phyloP scores from a whole-genome alignment of 176 grass and related monocot species.

The Phyllostachys edulis region DNA sequence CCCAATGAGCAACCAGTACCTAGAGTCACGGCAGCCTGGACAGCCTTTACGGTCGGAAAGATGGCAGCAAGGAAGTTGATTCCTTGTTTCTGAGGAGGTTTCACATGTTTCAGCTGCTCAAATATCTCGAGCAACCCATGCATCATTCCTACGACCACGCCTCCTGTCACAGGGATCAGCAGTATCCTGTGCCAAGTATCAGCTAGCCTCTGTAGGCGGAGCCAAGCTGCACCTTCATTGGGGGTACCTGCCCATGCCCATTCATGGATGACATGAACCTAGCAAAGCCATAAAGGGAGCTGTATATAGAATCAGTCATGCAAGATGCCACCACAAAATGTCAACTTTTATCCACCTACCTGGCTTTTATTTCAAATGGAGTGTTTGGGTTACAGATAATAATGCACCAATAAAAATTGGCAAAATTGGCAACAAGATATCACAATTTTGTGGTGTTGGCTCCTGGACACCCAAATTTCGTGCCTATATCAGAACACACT shows the following conservation, averaged over 20 bases:
- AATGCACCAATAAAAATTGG: background rate
- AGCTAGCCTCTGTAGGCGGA: constrained; percentile 75
- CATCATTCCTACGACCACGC: constrained; percentile 96
- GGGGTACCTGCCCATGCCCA: constrained; percentile 99
- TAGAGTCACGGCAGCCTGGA: constrained; percentile 84
- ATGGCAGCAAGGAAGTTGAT: constrained; percentile 71
- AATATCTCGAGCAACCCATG: constrained; percentile 90
- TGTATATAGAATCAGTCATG: constrained; percentile 45
- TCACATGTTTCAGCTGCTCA: constrained; percentile 71
- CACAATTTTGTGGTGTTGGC: too few species aligned
- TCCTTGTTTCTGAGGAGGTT: constrained; percentile 51
- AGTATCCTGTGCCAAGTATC: constrained; percentile 98
- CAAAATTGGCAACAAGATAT: too few species aligned
- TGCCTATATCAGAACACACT: too few species aligned
- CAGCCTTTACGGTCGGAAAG: constrained; percentile 75
- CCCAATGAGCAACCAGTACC: constrained; percentile 93
- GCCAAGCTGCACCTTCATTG: constrained; percentile 95
- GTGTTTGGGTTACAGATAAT: background rate
- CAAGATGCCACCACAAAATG: constrained; percentile 21
- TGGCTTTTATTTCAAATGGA: constrained; percentile 13
- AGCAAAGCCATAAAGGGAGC: constrained; percentile 35
- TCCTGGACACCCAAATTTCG: too few species aligned
- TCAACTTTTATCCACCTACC: background rate
- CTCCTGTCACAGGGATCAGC: constrained; percentile 87
- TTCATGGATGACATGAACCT: constrained; percentile 97